These are phyloP conservation scores for Trichoderma gamsii DNA, from an alignment of 495 filamentous ascomycete genomes.

Conservation along the genomic window DNA sequence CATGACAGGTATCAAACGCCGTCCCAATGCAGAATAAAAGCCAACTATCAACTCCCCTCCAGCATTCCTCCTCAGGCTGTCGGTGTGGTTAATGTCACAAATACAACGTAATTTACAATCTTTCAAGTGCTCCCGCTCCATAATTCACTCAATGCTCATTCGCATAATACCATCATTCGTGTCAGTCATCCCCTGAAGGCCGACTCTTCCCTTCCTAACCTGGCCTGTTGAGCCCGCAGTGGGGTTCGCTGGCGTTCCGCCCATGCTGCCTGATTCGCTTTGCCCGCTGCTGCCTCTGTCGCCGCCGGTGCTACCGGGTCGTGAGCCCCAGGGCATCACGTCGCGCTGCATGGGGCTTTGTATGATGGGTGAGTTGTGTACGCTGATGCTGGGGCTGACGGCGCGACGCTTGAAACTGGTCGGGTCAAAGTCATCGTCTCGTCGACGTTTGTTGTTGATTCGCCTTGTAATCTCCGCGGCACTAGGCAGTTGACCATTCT, in stretches of 20 bases:
- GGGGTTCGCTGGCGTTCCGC: constrained; percentile 24
- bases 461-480: constrained; percentile 63
- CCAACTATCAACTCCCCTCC: background rate
- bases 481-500: constrained; percentile 31
- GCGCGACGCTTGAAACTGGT: constrained; percentile 87
- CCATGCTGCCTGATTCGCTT: constrained; percentile 37
- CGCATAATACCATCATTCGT: constrained; percentile 94
- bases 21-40: background rate
- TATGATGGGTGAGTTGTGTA: constrained; percentile 82
- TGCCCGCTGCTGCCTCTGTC: constrained; percentile 40
- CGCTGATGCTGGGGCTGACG: constrained; percentile 87
- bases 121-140: background rate
- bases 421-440: constrained; percentile 89
- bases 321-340: constrained; percentile 63
- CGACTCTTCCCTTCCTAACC: constrained; percentile 51
- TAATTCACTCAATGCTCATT: constrained; percentile 80
- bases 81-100: too few species aligned
- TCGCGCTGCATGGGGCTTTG: constrained; percentile 72
- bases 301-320: constrained; percentile 54
- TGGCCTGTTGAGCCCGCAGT: constrained; percentile 16
- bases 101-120: too few species aligned
- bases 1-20: background rate
- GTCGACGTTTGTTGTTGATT: constrained; percentile 66
- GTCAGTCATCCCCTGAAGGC: constrained; percentile 92
- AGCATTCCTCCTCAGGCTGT: background rate